A percentile compares a stretch with the other conserved stretches of the same genome.
Conservation (phyloP, 1,284 basidiomycete species). For the Tremellales sp. region DNA sequence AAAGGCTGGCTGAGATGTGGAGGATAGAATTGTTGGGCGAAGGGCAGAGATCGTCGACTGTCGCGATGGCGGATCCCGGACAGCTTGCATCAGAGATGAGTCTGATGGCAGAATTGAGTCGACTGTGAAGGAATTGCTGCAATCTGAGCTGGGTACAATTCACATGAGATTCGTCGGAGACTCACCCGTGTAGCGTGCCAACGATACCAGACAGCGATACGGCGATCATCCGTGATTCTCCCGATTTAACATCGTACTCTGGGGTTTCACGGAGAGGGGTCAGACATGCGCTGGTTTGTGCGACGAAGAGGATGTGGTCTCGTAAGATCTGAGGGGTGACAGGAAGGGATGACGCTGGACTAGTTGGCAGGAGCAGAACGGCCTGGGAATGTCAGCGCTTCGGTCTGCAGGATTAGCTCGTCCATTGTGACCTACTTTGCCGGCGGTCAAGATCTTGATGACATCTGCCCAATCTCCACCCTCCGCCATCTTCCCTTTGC, state of each 20-base stretch:
- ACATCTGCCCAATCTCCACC: constrained; percentile 69
- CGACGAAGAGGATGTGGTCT: constrained; percentile 65
- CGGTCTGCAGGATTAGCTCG: not conserved
- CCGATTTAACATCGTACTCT: too few relatives aligned
- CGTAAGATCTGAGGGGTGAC: constrained; percentile 70
- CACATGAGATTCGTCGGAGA: constrained; percentile 34
- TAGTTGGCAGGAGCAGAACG: constrained; percentile 68
- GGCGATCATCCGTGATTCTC: constrained; percentile 49
- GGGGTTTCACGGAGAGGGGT: too few relatives aligned
- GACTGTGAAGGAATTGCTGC: constrained; percentile 26
- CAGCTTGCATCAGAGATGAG: constrained; percentile 59
- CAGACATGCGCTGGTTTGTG: constrained; percentile 21
- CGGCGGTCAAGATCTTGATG: constrained; percentile 61
- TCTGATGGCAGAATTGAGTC: constrained; percentile 54
- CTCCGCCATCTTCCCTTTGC: constrained; percentile 58
- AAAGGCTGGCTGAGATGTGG: constrained; percentile 56
- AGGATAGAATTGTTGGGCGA: constrained; percentile 28
- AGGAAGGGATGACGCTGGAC: constrained; percentile 50
- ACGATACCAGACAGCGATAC: constrained; percentile 77
- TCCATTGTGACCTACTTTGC: constrained; percentile 56
- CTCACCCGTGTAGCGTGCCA: constrained; percentile 58
- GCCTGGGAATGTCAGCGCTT: constrained; percentile 55
- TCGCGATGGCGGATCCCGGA: constrained; percentile 57
- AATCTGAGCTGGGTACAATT: not conserved
- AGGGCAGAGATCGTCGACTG: constrained; percentile 36